Evolutionary conservation across 2,329 filamentous ascomycete genomes (phyloP), one percentile per base, ranked within the genome.

Genomic region (Myriosclerotinia scirpicola): DNA sequence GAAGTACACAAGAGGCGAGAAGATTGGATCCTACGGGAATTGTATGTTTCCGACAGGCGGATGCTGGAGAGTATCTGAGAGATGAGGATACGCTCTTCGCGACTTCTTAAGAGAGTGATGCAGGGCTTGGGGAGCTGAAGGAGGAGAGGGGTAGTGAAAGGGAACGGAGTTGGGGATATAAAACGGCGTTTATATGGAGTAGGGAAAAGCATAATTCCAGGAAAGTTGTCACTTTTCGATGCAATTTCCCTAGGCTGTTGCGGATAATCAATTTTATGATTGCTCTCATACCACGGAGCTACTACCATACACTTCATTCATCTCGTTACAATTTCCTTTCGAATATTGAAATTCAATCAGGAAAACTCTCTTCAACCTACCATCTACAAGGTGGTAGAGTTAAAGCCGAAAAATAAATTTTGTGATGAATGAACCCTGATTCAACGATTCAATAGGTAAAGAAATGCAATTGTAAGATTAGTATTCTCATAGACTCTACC

Each of bases 1-100:
- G 92, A 76, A 92, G 90, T 70, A 96, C 92, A 6, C 87, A 90
- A 22, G 93, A 97, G 78, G 88, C 91, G 36, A 84, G 92, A 75
- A 85, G 92, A 71, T 78, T 97, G 73, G 95, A 97, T 70, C 95
- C 95, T 0, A 99, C 95, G 0, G 92, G 90, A 14, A 90, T 97
- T 69, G 90, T 92, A 12, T 90, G 90, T 65, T 98, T 97, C 80
- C 85, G 94, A 71, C 95, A 99, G 80, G 91, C 92, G 0, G 95
- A 99, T 81, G 90, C 91, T 73, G 95, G 95, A 73, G 94, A 98
- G 81, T 99, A 97, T 76, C 82, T 99, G 75, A 87, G 95, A 76
- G 94, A 98, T 74, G 87, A 90, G 77, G 86, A 88, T 76, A 87
- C 85, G 66, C 76, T 89, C 65, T 89, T 89, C 75, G 82, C 85